Evolutionary conservation across 257 asterid genomes (phyloP).

Genomic region (Thymus mandschuricus): DNA sequence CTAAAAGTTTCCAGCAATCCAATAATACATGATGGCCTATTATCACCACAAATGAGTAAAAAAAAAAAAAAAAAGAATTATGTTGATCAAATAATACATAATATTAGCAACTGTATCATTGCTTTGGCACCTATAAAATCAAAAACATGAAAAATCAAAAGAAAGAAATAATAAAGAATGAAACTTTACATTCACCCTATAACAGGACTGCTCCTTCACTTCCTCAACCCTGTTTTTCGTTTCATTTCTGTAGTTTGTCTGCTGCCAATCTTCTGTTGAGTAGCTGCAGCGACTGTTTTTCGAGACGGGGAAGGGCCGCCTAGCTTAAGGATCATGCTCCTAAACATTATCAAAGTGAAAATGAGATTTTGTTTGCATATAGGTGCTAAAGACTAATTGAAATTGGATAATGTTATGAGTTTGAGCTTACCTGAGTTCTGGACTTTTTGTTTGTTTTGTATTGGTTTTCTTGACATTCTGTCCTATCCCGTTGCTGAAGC

Average conservation of each 20-base stretch:
- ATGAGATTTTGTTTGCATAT: not conserved
- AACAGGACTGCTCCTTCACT: conserved; percentile 38
- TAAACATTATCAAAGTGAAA: conserved; percentile 30
- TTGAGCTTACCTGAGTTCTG: conserved; percentile 64
- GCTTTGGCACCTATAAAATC: conserved; percentile 41
- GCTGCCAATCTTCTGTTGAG: conserved; percentile 50
- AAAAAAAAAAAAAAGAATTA: not conserved
- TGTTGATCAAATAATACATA: conserved; percentile 32
- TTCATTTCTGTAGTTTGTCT: conserved; percentile 58
- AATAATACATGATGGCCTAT: conserved; percentile 25
- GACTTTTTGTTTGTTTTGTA: conserved; percentile 53
- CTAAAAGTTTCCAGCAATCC: conserved; percentile 32
- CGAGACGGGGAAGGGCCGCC: conserved; percentile 74
- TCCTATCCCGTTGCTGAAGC: conserved; percentile 51
- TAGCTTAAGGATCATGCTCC: conserved; percentile 64
- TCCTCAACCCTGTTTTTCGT: conserved; percentile 69
- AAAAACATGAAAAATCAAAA: not conserved
- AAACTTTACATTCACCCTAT: conserved; percentile 13
- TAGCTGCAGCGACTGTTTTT: conserved; percentile 50
- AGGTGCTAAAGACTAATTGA: not conserved
- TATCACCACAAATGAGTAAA: conserved; percentile 34
- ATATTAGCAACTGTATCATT: conserved; percentile 61
- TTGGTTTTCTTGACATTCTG: conserved; percentile 56
- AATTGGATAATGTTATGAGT: not conserved
- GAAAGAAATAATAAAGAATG: not conserved